Evolutionary conservation across 768 basidiomycete genomes (phyloP), one percentile per base, ranked within the genome.

Genomic region (Boletus fagicola): DNA sequence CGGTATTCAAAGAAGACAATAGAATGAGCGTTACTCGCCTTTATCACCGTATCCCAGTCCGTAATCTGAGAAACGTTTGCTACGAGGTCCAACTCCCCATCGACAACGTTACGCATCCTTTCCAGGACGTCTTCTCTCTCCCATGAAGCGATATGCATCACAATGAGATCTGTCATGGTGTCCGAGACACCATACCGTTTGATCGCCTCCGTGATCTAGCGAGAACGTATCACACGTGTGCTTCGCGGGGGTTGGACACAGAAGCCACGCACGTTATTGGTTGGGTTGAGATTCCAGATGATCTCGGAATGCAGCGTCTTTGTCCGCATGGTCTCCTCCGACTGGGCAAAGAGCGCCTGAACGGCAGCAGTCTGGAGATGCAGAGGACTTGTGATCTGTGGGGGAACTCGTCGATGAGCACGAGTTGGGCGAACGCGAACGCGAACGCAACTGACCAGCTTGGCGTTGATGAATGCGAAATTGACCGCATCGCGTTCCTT

Each of bases 281-380:
- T 91, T 2, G 94, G 93, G 61, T 90, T 92, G 48, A 98, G 76
- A 22, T 83, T 75, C 79, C 89, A 94, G n/a, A 98, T 77, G 50
- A 98, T 80, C 71, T 98, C 95, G 0, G 93, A 93, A 68, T 98
- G 94, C 0, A 94, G 74, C 1, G 93, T 92, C 74, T 88, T 92
- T 1, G 95, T 94, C 47, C 87, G 80, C 55, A 96, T 76, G 1
- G 75, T 66, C 22, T 76, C 77, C 42, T 86, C 81, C 3, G 80
- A 70, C 30, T 82, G 78, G 0, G 92, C 83, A 12, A 94, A 74
- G n/a, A 92, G 76, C 1, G 93, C 87, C 63, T 93, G 90, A 53
- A 88, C 79, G 12, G 94, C 80, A 0, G 92, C 95, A 0, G 92
- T 94, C 68, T 91, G 84, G 13, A 98, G 75, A 65, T 96, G 94